A percentile compares a stretch with the other conserved stretches of the same genome.
These are phyloP conservation scores for Boletus sp. DNA, from an alignment of 1,284 basidiomycete species.

Conservation along the genomic window DNA sequence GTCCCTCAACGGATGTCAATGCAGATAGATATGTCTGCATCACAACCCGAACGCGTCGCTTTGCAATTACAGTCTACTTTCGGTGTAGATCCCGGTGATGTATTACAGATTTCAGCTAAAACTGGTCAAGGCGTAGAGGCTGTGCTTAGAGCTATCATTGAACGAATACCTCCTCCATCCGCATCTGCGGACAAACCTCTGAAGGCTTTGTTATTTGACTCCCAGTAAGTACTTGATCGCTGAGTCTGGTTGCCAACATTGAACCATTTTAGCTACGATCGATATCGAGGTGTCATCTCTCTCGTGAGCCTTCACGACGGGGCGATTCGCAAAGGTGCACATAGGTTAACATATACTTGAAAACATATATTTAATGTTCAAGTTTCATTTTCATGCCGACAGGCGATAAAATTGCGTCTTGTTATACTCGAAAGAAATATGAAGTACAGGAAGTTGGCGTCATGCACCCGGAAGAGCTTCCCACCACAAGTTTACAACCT, in stretches of 20 bases:
- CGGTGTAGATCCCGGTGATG: conserved; percentile 69
- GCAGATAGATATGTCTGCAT: conserved; percentile 86
- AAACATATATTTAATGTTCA: neutral
- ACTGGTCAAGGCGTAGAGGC: conserved; percentile 79
- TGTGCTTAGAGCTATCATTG: conserved; percentile 80
- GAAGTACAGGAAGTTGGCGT: conserved; percentile 92
- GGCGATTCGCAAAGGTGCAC: conserved; percentile 59
- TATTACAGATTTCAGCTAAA: conserved; percentile 88
- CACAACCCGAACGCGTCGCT: conserved; percentile 77
- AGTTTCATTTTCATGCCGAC: neutral
- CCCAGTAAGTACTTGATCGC: conserved; percentile 55
- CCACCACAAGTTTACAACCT: conserved; percentile 67
- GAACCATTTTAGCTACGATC: conserved; percentile 73
- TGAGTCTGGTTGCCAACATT: neutral
- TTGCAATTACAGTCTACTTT: conserved; percentile 82
- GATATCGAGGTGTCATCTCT: conserved; percentile 95
- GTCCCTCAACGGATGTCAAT: conserved; percentile 1
- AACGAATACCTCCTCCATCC: conserved; percentile 76
- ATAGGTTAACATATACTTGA: neutral
- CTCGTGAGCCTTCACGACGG: conserved; percentile 79
- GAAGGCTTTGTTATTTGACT: conserved; percentile 93
- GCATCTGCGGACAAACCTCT: conserved; percentile 55
- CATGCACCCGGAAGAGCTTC: conserved; percentile 86
- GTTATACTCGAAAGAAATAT: conserved; percentile 86
- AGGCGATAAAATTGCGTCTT: conserved; percentile 90